Base-by-base conservation (phyloP, 129 eudicot species). In the Arctium minus region DNA sequence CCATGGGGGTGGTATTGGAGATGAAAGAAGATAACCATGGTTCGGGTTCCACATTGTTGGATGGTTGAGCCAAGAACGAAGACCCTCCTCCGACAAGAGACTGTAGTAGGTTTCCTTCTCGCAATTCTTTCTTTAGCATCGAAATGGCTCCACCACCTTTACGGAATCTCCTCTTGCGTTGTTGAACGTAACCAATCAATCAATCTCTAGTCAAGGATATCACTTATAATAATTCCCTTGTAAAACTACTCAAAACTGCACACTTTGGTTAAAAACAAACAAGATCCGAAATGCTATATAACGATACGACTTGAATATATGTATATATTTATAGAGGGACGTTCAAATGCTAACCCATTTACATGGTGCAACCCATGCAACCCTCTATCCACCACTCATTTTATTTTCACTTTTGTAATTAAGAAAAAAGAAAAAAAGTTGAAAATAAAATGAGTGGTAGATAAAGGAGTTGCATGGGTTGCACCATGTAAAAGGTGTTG, bases 121-220 rank as follows among this genome's bases (percentile, higher is more conserved):
- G 82, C 74, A 92, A 87, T 77, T 96, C 98, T 87, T 81, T 93
- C 77, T 88, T 91, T 85, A 93, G 42, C 30, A 88, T 68, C 68
- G 93, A 83, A 74, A 88, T 91, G 37, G 93, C 35, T 35, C 88
- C 93, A 39, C 89, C 89, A 15, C 80, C 75, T 85, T 75, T 87
- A 4, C 97, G 98, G 7, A 50, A 74, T 79, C 99, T 92, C 82
- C 96, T 96, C 86, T 88, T 96, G 29, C 96, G 98, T 77, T 88
- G 68, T 83, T 88, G 98, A 84, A 93, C 94, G 97, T 93, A 68
- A 81, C 36, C 50, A 44, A 42, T 42, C 48, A 42, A 42, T 3
- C 67, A 56, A 60, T 60, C 10, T 64, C 68, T 70, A 72, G 95
- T 96, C 87, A 93, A 91, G 95, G 90, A 86, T 56, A 4, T 40